Conservation (phyloP, 2,329 filamentous ascomycete genomes). For the Pseudodiploospora longispora region DNA sequence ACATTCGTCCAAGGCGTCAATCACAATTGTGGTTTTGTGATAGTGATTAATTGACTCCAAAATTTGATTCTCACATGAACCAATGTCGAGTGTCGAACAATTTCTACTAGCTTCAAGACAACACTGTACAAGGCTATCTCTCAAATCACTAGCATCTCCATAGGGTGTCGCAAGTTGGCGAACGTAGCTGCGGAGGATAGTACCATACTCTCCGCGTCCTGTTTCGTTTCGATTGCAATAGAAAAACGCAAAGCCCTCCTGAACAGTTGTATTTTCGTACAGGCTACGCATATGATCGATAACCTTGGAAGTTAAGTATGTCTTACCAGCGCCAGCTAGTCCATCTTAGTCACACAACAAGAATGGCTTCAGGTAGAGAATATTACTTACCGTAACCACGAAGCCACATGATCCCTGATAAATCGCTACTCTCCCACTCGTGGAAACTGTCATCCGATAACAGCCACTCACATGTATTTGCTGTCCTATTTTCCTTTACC, state of each 20-base stretch:
- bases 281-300: neutral
- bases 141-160: neutral
- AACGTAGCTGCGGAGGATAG: conserved; percentile 9
- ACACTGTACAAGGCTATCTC: neutral
- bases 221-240: conserved; percentile 10
- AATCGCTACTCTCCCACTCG: no score
- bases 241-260: conserved; percentile 11
- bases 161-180: conserved; percentile 9
- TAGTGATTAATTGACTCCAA: conserved; percentile 6
- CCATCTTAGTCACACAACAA: neutral
- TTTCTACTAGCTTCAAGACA: conserved; percentile 4
- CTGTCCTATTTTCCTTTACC: no score
- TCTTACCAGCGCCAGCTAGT: conserved; percentile 5
- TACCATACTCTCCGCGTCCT: conserved; percentile 6
- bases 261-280: neutral
- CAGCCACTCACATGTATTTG: no score
- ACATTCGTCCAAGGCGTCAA: conserved; percentile 13
- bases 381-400: no score
- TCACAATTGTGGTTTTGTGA: conserved; percentile 5
- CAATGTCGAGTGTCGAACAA: neutral
- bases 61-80: conserved; percentile 8
- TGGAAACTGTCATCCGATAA: no score
- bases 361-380: no score
- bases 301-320: conserved; percentile 3
- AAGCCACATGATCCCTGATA: no score